Percentiles rank a stretch among this genome's conserved stretches.
Evolutionary conservation across 2,329 filamentous ascomycete species (phyloP).

Genomic region (Trichophyton rubrum): DNA sequence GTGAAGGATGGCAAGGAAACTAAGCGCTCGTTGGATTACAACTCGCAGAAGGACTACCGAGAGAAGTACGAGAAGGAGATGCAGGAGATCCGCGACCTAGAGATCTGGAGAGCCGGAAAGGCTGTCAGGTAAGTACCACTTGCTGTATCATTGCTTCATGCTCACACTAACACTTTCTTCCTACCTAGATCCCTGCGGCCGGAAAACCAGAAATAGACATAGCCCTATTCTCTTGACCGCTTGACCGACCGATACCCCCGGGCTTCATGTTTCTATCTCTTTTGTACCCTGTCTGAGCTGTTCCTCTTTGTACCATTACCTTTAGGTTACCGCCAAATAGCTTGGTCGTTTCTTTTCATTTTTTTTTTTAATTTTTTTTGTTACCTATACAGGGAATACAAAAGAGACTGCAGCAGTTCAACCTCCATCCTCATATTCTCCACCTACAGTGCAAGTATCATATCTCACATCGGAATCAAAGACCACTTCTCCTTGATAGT

Average conservation of each 20-base stretch:
- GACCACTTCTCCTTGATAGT: not conserved
- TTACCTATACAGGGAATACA: not conserved
- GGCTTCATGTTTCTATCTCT: not conserved
- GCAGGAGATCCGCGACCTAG: slow-evolving; percentile 92
- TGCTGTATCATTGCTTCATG: not conserved
- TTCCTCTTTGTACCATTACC: not conserved
- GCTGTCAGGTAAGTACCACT: slow-evolving; percentile 57
- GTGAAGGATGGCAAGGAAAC: slow-evolving; percentile 90
- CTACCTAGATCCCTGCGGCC: slow-evolving; percentile 56
- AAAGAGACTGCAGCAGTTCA: not conserved
- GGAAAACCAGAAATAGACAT: slow-evolving; percentile 66
- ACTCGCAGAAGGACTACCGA: slow-evolving; percentile 89
- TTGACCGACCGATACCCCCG: not conserved
- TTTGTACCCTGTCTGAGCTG: not conserved
- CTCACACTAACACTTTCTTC: not conserved
- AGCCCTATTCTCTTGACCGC: not conserved
- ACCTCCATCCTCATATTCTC: no score
- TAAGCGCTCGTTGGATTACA: slow-evolving; percentile 92
- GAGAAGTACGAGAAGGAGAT: slow-evolving; percentile 97
- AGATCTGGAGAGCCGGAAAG: slow-evolving; percentile 99
- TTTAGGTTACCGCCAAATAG: no score
- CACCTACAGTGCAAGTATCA: no score
- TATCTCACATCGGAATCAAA: not conserved
- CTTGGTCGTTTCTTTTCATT: not conserved
- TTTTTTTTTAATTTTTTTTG: not conserved